phyloP scores from a whole-genome alignment of 345 rosid genomes.

The Citrus cavaleriei region DNA sequence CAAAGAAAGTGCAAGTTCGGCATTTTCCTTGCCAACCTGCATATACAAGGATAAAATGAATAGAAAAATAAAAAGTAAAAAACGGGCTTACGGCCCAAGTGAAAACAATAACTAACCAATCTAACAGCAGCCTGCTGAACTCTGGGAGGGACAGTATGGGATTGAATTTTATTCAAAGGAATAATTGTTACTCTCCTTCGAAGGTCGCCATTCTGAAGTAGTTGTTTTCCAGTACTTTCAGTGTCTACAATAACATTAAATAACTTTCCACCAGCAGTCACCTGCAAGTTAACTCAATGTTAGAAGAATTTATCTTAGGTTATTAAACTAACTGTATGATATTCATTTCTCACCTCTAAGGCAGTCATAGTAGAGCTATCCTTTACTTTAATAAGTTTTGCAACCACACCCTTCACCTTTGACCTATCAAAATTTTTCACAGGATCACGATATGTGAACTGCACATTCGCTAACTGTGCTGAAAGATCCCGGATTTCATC shows the following conservation, averaged over 20 bases:
- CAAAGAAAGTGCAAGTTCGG: conserved; percentile 87
- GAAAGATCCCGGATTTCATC: conserved; percentile 73
- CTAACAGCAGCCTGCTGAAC: conserved; percentile 70
- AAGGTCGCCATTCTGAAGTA: conserved; percentile 92
- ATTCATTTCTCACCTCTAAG: conserved; percentile 60
- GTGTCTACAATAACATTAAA: conserved; percentile 90
- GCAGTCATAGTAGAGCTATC: conserved; percentile 83
- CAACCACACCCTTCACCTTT: conserved; percentile 95
- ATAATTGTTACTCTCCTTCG: conserved; percentile 89
- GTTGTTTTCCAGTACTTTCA: conserved; percentile 87
- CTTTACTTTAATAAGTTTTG: conserved; percentile 85
- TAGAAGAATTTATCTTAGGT: conserved; percentile 10
- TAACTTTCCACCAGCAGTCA: conserved; percentile 88
- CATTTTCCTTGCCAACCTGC: conserved; percentile 93
- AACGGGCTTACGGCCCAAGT: background rate
- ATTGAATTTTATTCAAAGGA: conserved; percentile 86
- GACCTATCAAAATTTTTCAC: conserved; percentile 79
- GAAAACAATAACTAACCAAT: conserved; percentile 54
- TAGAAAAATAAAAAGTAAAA: background rate
- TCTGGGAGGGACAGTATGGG: conserved; percentile 46
- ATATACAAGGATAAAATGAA: conserved; percentile 17
- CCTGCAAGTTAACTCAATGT: conserved; percentile 43
- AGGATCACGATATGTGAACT: conserved; percentile 85
- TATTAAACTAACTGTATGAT: conserved; percentile 9
- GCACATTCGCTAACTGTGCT: conserved; percentile 74